phyloP scores from a whole-genome alignment of 345 rosid genomes.

The Eucalyptus melliodora region DNA sequence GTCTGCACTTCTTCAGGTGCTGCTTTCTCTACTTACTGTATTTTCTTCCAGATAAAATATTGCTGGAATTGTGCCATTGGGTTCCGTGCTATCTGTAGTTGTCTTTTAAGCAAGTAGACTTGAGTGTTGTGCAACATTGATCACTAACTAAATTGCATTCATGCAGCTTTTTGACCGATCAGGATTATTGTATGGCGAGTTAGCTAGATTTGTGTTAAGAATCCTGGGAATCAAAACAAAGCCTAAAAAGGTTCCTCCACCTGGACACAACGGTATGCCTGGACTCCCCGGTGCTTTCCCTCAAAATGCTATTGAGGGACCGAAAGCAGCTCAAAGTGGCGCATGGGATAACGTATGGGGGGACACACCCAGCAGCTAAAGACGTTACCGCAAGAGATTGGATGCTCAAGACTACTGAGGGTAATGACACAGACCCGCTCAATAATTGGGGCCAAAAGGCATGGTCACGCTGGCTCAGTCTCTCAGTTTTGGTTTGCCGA shows the following conservation, averaged over 20 bases:
- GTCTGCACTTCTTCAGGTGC: constrained; percentile 91
- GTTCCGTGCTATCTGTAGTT: background rate
- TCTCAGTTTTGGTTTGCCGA: background rate
- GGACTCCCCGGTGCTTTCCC: constrained; percentile 42
- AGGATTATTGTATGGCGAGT: constrained; percentile 82
- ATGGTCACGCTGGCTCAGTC: background rate
- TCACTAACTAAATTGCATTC: background rate
- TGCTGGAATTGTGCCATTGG: background rate
- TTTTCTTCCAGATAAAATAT: background rate
- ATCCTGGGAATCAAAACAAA: constrained; percentile 74
- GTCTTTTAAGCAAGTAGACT: background rate
- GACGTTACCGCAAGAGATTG: background rate
- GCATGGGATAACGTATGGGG: constrained; percentile 98
- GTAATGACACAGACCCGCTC: background rate
- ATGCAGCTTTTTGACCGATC: constrained; percentile 86
- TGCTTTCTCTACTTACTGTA: background rate
- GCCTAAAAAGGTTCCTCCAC: constrained; percentile 51
- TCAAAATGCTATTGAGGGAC: constrained; percentile 65
- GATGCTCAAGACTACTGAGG: background rate
- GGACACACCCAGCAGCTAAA: background rate
- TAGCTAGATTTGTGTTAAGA: constrained; percentile 88
- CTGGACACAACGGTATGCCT: constrained; percentile 53
- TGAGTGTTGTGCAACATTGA: background rate
- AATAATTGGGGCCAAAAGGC: background rate
- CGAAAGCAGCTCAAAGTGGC: constrained; percentile 60